Conservation (phyloP, 495 filamentous ascomycete species). For the Penicillium antarcticum region DNA sequence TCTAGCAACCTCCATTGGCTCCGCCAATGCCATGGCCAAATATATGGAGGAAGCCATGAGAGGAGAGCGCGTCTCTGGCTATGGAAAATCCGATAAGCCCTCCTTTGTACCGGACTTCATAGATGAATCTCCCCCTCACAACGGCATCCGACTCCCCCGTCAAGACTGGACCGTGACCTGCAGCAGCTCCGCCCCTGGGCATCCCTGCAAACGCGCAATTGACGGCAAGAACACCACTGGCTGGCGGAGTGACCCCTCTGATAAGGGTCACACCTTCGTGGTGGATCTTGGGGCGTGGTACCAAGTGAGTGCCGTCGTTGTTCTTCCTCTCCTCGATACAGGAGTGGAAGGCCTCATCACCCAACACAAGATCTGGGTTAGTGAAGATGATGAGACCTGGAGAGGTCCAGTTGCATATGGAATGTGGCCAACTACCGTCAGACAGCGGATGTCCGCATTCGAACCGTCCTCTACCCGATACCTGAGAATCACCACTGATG, state of each 20-base stretch:
- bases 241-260: conserved; percentile 11
- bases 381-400: conserved; percentile 36
- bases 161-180: conserved; percentile 8
- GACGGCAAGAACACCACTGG: conserved; percentile 14
- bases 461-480: conserved; percentile 36
- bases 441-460: conserved; percentile 39
- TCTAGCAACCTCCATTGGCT: conserved; percentile 1
- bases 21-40: conserved; percentile 1
- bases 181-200: neutral
- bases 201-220: conserved; percentile 9
- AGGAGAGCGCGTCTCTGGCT: conserved; percentile 4
- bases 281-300: conserved; percentile 9
- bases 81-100: neutral
- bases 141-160: conserved; percentile 4
- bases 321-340: conserved; percentile 31
- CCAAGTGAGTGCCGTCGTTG: conserved; percentile 13
- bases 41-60: conserved; percentile 11
- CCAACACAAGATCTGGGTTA: conserved; percentile 37
- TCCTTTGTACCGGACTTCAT: neutral
- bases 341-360: conserved; percentile 33
- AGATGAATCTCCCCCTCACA: conserved; percentile 11
- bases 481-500: conserved; percentile 36
- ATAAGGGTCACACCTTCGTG: neutral
- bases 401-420: conserved; percentile 37
- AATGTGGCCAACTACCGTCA: conserved; percentile 38